Percentiles rank a stretch among this genome's conserved stretches.
Evolutionary conservation across 208 protist genomes (phyloP).

Genomic region (Kentomonas sorsogonicus): DNA sequence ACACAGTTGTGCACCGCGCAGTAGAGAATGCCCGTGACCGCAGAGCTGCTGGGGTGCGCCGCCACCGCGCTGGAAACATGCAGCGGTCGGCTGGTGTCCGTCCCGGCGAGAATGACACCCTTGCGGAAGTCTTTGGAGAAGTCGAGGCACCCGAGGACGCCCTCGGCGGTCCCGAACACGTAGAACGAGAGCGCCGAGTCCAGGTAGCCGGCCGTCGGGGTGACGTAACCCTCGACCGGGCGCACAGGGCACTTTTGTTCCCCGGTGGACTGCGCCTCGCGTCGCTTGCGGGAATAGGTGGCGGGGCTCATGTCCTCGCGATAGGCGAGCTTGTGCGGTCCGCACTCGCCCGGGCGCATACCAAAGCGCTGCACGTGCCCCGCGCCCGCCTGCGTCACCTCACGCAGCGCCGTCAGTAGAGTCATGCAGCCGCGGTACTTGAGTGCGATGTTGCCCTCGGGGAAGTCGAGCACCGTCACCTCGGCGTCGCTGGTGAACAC

Average conservation of each 20-base stretch:
- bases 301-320: constrained; percentile 30
- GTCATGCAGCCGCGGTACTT: constrained; percentile 76
- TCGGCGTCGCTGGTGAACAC: constrained; percentile 74
- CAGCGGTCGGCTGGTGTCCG: constrained; percentile 26
- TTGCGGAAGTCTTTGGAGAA: constrained; percentile 45
- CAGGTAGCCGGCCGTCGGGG: constrained; percentile 59
- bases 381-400: constrained; percentile 52
- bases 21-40: constrained; percentile 52
- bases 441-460: constrained; percentile 46
- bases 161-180: constrained; percentile 71
- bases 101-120: constrained; percentile 34
- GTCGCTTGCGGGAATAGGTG: constrained; percentile 29
- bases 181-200: constrained; percentile 31
- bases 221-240: constrained; percentile 65
- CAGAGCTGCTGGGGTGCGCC: constrained; percentile 24
- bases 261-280: constrained; percentile 35
- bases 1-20: constrained; percentile 39
- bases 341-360: constrained; percentile 68
- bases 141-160: constrained; percentile 65
- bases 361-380: constrained; percentile 57
- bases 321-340: constrained; percentile 41
- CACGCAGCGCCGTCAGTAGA: constrained; percentile 37
- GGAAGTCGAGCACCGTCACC: constrained; percentile 77
- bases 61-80: constrained; percentile 31
- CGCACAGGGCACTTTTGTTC: constrained; percentile 35